Evolutionary conservation across 2,329 filamentous ascomycete genomes (phyloP).

Genomic region (Stagonosporopsis rhizophila): DNA sequence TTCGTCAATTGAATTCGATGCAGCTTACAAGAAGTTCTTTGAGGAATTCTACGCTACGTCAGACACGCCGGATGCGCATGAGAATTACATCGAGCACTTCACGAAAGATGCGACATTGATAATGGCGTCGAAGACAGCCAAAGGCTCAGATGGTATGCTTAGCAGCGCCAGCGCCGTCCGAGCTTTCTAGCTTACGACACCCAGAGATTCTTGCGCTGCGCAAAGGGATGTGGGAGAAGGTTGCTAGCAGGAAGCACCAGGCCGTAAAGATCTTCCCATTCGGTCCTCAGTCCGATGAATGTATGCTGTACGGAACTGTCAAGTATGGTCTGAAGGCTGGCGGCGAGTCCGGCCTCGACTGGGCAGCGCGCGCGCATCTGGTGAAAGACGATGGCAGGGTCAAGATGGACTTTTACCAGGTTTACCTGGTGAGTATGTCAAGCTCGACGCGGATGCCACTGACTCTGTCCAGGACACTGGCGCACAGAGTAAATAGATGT

Average conservation of each 20-base stretch:
- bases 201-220: constrained; percentile 60
- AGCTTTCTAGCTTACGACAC: neutral
- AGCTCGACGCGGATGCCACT: constrained; percentile 9
- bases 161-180: neutral
- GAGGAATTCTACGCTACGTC: constrained; percentile 57
- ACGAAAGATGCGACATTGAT: constrained; percentile 59
- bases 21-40: constrained; percentile 54
- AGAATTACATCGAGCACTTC: constrained; percentile 57
- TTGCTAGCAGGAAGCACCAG: constrained; percentile 56
- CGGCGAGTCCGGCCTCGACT: constrained; percentile 56
- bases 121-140: constrained; percentile 59
- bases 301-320: constrained; percentile 63
- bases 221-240: constrained; percentile 62
- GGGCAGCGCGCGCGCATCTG: constrained; percentile 63
- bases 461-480: constrained; percentile 27
- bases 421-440: constrained; percentile 57
- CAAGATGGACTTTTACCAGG: constrained; percentile 62
- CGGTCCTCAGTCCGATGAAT: constrained; percentile 54
- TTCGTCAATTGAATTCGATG: constrained; percentile 47
- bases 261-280: constrained; percentile 60
- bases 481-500: constrained; percentile 17
- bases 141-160: constrained; percentile 54
- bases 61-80: constrained; percentile 57
- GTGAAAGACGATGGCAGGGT: constrained; percentile 60
- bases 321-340: constrained; percentile 62